Percentiles rank a stretch among this genome's conserved stretches.
phyloP scores from a whole-genome alignment of 139 green algal species.

The Limnomonas spitsbergensis region DNA sequence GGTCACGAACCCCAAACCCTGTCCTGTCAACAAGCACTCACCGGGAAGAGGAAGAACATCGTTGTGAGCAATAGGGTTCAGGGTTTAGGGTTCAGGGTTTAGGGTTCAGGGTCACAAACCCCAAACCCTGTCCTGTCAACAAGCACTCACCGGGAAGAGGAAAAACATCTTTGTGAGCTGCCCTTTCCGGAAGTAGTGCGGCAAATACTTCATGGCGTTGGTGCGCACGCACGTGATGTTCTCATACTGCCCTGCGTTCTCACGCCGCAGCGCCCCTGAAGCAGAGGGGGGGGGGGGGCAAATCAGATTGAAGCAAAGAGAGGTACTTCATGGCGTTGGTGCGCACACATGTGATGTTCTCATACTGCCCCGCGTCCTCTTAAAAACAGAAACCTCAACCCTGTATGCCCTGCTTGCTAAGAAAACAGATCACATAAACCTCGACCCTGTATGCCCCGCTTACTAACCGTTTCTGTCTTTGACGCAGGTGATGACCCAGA shows the following conservation, averaged over 20 bases:
- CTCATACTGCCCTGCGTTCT: slow-evolving; percentile 63
- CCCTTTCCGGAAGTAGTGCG: slow-evolving; percentile 92
- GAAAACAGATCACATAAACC: no score
- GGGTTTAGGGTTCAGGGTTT: no score
- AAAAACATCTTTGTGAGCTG: slow-evolving; percentile 98
- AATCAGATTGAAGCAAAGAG: slow-evolving; percentile 30
- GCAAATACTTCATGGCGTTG: slow-evolving; percentile 94
- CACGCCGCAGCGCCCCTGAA: slow-evolving; percentile 60
- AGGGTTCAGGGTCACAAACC: no score
- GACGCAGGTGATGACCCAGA: no score
- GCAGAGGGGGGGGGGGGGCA: not conserved
- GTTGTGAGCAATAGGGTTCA: no score
- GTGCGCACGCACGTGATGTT: slow-evolving; percentile 84
- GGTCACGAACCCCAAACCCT: no score
- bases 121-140: no score
- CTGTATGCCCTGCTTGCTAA: no score
- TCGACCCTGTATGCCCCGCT: no score
- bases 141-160: slow-evolving; percentile 77
- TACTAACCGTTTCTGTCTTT: no score
- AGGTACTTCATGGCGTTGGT: slow-evolving; percentile 96
- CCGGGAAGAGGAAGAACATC: slow-evolving; percentile 98
- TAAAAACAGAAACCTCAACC: no score
- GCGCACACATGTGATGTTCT: slow-evolving; percentile 80
- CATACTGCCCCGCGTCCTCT: slow-evolving; percentile 63
- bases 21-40: not conserved